Percentiles rank a stretch among this genome's conserved stretches.
These are phyloP conservation scores for Vaccinium darrowii DNA, from an alignment of 148 eudicot species.

Conservation along the genomic window DNA sequence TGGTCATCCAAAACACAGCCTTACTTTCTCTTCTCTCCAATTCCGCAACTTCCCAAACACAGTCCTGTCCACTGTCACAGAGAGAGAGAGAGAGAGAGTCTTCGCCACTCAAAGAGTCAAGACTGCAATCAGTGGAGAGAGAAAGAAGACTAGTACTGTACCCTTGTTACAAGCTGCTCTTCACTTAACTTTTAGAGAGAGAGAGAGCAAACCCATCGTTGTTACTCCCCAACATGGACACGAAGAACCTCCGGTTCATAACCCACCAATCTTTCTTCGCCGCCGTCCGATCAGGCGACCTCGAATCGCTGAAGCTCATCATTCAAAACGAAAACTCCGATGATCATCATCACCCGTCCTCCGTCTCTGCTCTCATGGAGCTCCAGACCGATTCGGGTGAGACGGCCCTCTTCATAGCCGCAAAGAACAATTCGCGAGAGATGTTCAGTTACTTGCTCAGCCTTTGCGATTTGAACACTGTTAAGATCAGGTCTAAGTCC, in stretches of 20 bases:
- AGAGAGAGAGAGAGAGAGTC: not conserved
- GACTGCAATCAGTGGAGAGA: not conserved
- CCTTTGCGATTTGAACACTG: constrained; percentile 51
- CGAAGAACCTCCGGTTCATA: constrained; percentile 52
- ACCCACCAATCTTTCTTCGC: constrained; percentile 63
- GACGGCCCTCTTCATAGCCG: constrained; percentile 71
- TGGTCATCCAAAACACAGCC: too few relatives aligned
- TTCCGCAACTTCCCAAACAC: not conserved
- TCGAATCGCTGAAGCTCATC: constrained; percentile 40
- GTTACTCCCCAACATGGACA: constrained; percentile 31
- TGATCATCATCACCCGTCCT: constrained; percentile 35
- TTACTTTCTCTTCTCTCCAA: too few relatives aligned
- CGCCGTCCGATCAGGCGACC: constrained; percentile 58
- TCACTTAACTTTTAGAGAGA: not conserved
- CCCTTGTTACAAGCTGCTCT: too few relatives aligned
- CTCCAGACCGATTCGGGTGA: constrained; percentile 57
- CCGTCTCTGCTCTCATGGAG: constrained; percentile 47
- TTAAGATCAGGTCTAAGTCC: constrained; percentile 54
- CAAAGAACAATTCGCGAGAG: constrained; percentile 44
- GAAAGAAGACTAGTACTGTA: not conserved
- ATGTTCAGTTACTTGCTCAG: constrained; percentile 48
- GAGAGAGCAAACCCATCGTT: not conserved
- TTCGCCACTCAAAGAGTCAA: not conserved
- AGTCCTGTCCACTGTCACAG: not conserved
- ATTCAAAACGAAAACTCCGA: constrained; percentile 35